Evolutionary conservation across 2,329 filamentous ascomycete genomes (phyloP).

Genomic region (Colletotrichum shisoi): DNA sequence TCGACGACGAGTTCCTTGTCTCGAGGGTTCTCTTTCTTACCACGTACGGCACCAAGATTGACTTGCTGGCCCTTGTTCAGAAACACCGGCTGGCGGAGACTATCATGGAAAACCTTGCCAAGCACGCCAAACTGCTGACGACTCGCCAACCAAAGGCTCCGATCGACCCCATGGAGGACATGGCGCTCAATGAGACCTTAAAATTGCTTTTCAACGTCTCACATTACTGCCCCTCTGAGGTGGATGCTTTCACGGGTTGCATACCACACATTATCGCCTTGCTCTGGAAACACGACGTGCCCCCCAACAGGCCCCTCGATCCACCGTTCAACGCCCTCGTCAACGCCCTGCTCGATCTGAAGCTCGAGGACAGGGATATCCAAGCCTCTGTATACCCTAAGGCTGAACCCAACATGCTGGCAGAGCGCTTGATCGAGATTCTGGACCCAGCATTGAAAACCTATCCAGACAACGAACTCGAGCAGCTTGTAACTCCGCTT

Average conservation of each 20-base stretch:
- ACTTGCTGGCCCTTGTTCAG: slow-evolving; percentile 71
- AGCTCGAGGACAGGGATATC: slow-evolving; percentile 66
- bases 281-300: slow-evolving; percentile 66
- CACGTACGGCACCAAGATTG: slow-evolving; percentile 77
- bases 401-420: slow-evolving; percentile 64
- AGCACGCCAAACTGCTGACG: slow-evolving; percentile 66
- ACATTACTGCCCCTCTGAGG: slow-evolving; percentile 72
- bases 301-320: slow-evolving; percentile 72
- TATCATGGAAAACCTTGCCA: slow-evolving; percentile 73
- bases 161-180: slow-evolving; percentile 70
- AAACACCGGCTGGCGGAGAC: slow-evolving; percentile 71
- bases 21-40: slow-evolving; percentile 81
- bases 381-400: slow-evolving; percentile 71
- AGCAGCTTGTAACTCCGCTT: slow-evolving; percentile 74
- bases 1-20: slow-evolving; percentile 85
- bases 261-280: slow-evolving; percentile 76
- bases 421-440: slow-evolving; percentile 72
- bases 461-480: slow-evolving; percentile 75
- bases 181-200: slow-evolving; percentile 83
- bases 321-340: slow-evolving; percentile 75
- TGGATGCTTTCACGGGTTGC: slow-evolving; percentile 69
- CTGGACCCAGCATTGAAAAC: slow-evolving; percentile 70
- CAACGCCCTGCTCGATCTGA: slow-evolving; percentile 82
- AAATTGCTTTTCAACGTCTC: slow-evolving; percentile 91
- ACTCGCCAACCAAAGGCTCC: slow-evolving; percentile 45